These are phyloP conservation scores for Poa pratensis DNA, from an alignment of 176 grass and related monocot species.

Conservation along the genomic window DNA sequence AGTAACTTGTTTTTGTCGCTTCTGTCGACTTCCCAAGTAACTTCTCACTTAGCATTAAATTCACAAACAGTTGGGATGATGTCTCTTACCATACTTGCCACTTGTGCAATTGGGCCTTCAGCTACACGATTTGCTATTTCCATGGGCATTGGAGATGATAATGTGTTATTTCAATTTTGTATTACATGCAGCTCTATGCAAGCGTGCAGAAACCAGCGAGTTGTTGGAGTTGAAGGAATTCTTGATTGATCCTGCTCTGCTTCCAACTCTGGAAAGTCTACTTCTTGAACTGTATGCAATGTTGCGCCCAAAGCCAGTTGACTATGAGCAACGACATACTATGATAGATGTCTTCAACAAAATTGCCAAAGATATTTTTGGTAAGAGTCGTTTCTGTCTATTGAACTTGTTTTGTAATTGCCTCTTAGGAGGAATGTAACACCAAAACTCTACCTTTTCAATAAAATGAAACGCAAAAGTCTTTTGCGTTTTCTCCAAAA, in stretches of 20 bases:
- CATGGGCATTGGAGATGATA: not conserved
- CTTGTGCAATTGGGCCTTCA: not conserved
- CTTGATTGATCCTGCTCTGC: conserved; percentile 39
- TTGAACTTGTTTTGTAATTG: conserved; percentile 17
- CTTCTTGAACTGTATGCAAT: conserved; percentile 65
- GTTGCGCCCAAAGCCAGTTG: conserved; percentile 57
- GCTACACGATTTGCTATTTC: not conserved
- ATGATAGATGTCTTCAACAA: conserved; percentile 66
- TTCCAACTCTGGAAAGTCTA: conserved; percentile 59
- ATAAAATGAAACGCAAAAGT: too few relatives aligned
- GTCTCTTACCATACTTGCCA: conserved; percentile 5
- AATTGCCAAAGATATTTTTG: conserved; percentile 59
- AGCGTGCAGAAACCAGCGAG: conserved; percentile 53
- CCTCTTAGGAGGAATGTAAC: too few relatives aligned
- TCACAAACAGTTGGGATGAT: not conserved
- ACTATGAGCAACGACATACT: conserved; percentile 68
- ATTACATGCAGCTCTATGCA: conserved; percentile 54
- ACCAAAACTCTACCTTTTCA: too few relatives aligned
- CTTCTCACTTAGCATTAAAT: conserved; percentile 1
- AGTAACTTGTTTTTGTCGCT: not conserved
- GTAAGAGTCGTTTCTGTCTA: conserved; percentile 48
- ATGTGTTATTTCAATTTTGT: conserved; percentile 26
- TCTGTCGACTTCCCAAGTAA: not conserved
- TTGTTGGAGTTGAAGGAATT: conserved; percentile 33
- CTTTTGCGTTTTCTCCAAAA: too few relatives aligned